These are phyloP conservation scores for Monosporascus sp. DNA, from an alignment of 2,329 filamentous ascomycete species.

Conservation along the genomic window DNA sequence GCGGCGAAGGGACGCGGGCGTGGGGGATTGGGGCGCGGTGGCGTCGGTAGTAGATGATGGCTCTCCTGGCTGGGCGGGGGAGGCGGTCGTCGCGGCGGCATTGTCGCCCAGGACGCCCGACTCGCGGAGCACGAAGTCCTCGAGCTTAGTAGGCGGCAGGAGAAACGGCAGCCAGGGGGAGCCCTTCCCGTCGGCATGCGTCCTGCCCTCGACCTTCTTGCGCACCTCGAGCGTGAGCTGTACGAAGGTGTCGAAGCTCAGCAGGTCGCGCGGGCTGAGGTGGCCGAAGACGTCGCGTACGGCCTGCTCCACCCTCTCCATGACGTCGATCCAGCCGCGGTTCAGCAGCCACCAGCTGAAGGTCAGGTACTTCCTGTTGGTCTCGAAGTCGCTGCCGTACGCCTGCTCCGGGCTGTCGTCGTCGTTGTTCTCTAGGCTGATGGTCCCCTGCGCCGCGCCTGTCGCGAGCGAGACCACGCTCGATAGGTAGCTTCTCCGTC, in stretches of 20 bases:
- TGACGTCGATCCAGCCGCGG: slow-evolving; percentile 77
- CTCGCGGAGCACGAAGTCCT: slow-evolving; percentile 78
- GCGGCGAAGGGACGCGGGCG: slow-evolving; percentile 63
- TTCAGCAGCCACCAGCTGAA: slow-evolving; percentile 99
- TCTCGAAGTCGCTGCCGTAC: slow-evolving; percentile 92
- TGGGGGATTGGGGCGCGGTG: slow-evolving; percentile 34
- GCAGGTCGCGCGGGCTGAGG: slow-evolving; percentile 81
- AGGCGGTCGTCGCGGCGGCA: slow-evolving; percentile 27
- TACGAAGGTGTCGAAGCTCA: slow-evolving; percentile 74
- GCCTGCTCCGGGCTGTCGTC: slow-evolving; percentile 77
- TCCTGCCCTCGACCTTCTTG: slow-evolving; percentile 70
- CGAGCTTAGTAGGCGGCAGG: slow-evolving; percentile 72
- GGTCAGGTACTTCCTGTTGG: slow-evolving; percentile 88
- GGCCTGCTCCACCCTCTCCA: slow-evolving; percentile 75
- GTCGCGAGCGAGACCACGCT: slow-evolving; percentile 89
- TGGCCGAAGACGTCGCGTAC: slow-evolving; percentile 87
- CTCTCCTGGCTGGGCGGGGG: neutral
- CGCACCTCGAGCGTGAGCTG: slow-evolving; percentile 79
- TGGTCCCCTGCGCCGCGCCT: slow-evolving; percentile 66
- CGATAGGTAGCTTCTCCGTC: slow-evolving; percentile 89
- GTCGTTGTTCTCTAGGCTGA: slow-evolving; percentile 88
- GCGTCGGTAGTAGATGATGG: slow-evolving; percentile 6
- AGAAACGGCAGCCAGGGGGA: slow-evolving; percentile 78
- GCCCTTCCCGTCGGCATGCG: slow-evolving; percentile 36
- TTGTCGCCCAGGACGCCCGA: slow-evolving; percentile 67